Conservation (phyloP, 1,284 basidiomycete species). For the Trichosporon faecale region DNA sequence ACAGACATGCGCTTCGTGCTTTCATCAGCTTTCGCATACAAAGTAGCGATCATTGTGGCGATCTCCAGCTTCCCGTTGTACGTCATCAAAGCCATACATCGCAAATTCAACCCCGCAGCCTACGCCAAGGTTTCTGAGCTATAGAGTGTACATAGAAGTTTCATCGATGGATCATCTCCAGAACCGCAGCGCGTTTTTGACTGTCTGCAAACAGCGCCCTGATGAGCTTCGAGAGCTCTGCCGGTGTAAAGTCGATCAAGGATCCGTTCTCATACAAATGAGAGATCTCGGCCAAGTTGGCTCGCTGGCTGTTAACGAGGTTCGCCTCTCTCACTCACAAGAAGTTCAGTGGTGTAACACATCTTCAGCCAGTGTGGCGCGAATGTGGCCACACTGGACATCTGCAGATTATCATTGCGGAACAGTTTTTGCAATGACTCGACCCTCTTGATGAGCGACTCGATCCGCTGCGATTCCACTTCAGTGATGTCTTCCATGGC, state of each 20-base stretch:
- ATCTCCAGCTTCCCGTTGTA: constrained; percentile 89
- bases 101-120: constrained; percentile 83
- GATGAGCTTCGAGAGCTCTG: constrained; percentile 78
- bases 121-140: constrained; percentile 74
- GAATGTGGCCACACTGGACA: constrained; percentile 54
- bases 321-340: constrained; percentile 58
- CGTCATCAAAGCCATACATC: constrained; percentile 81
- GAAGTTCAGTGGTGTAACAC: constrained; percentile 81
- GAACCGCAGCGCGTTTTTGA: constrained; percentile 59
- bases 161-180: constrained; percentile 32
- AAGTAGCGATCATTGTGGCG: constrained; percentile 89
- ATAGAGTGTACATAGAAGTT: constrained; percentile 15
- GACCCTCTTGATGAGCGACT: constrained; percentile 74
- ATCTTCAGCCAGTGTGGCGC: constrained; percentile 94
- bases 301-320: constrained; percentile 43
- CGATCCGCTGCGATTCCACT: constrained; percentile 77
- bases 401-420: constrained; percentile 26
- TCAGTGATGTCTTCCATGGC: constrained; percentile 86
- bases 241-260: constrained; percentile 81
- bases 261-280: constrained; percentile 90
- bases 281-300: constrained; percentile 87
- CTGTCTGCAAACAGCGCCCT: constrained; percentile 88
- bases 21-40: constrained; percentile 85
- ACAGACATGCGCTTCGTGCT: constrained; percentile 89
- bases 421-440: constrained; percentile 77